Evolutionary conservation across 768 basidiomycete genomes (phyloP).

Genomic region (Porpolomopsis calyptriformis): DNA sequence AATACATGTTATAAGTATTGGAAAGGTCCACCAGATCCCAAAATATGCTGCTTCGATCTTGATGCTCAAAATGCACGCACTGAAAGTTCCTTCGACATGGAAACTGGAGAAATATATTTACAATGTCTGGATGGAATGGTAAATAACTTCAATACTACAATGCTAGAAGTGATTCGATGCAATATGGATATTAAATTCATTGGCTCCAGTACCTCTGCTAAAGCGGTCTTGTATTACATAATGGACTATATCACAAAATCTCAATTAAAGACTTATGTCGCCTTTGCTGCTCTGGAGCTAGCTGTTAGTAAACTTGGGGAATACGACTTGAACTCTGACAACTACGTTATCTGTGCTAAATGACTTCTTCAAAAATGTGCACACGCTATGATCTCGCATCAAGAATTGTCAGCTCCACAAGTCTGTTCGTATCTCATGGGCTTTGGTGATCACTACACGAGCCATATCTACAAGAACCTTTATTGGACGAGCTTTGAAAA

Average conservation of each 20-base stretch:
- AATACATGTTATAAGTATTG: constrained; percentile 31
- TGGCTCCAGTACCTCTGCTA: constrained; percentile 28
- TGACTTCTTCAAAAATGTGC: constrained; percentile 28
- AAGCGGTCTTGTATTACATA: constrained; percentile 37
- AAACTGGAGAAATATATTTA: constrained; percentile 23
- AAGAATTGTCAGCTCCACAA: constrained; percentile 31
- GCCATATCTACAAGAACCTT: constrained; percentile 22
- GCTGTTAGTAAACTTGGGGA: constrained; percentile 23
- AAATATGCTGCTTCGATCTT: constrained; percentile 23
- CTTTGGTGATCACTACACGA: constrained; percentile 27
- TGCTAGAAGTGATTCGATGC: constrained; percentile 24
- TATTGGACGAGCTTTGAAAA: constrained; percentile 27
- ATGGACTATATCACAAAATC: constrained; percentile 41
- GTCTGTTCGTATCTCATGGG: constrained; percentile 26
- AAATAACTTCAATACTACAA: constrained; percentile 33
- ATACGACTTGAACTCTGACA: constrained; percentile 12
- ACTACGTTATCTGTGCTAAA: constrained; percentile 16
- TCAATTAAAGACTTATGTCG: constrained; percentile 30
- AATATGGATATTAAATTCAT: constrained; percentile 43
- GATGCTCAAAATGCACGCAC: constrained; percentile 12
- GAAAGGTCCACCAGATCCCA: constrained; percentile 13
- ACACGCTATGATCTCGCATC: constrained; percentile 24
- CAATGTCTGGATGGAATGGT: constrained; percentile 29
- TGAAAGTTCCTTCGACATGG: constrained; percentile 16
- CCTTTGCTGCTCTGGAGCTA: constrained; percentile 27